Evolutionary conservation across 148 eudicot species (phyloP).

Genomic region (Vaccinium darrowii): DNA sequence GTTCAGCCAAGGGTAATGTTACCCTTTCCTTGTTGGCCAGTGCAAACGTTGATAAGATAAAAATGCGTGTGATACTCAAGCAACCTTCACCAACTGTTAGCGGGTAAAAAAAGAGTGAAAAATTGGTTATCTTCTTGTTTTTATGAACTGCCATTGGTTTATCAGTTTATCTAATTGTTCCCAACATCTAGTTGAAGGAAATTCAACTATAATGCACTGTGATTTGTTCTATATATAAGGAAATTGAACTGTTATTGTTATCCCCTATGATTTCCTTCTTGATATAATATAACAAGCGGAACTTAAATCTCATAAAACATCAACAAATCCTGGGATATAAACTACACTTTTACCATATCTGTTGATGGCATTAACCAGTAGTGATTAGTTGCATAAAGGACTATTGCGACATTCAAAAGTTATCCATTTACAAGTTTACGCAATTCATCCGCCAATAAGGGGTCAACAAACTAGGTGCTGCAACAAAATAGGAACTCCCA

Average conservation of each 20-base stretch:
- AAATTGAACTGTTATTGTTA: background rate
- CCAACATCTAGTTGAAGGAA: background rate
- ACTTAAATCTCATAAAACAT: background rate
- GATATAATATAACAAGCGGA: background rate
- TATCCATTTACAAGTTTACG: background rate
- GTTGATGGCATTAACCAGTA: background rate
- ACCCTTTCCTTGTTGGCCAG: background rate
- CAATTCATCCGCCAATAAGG: background rate
- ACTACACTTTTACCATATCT: background rate
- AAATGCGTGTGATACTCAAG: background rate
- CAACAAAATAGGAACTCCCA: background rate
- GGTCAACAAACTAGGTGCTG: slow-evolving; percentile 8
- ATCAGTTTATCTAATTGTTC: background rate
- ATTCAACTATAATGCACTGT: background rate
- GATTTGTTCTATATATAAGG: background rate
- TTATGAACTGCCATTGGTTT: no score
- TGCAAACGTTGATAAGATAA: background rate
- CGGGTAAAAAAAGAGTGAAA: background rate
- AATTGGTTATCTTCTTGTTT: background rate
- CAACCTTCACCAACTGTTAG: background rate
- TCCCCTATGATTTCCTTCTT: background rate
- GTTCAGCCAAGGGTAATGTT: background rate
- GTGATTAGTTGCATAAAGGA: background rate
- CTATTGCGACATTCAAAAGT: background rate
- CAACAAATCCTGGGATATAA: background rate